Conservation (phyloP, 2,329 filamentous ascomycete genomes). For the Diaporthe sp. region DNA sequence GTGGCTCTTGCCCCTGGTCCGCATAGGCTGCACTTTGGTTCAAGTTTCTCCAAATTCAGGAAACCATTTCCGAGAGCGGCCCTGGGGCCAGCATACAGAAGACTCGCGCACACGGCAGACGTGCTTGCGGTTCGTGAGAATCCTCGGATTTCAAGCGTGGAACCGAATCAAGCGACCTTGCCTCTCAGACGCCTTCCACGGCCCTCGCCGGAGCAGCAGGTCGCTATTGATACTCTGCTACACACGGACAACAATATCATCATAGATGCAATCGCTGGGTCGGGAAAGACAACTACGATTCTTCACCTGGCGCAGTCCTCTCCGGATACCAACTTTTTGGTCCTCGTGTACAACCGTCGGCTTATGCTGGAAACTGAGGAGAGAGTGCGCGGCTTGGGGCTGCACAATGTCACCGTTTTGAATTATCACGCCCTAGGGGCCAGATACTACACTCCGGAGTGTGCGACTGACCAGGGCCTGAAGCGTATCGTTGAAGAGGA, state of each 20-base stretch:
- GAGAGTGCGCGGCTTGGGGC: constrained; percentile 27
- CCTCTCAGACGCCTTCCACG: constrained; percentile 10
- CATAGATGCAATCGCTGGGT: constrained; percentile 38
- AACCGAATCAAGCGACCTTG: background rate
- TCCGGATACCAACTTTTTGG: constrained; percentile 26
- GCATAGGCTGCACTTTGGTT: background rate
- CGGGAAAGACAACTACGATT: constrained; percentile 40
- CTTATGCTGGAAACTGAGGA: constrained; percentile 39
- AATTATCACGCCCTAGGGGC: constrained; percentile 38
- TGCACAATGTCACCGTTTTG: constrained; percentile 36
- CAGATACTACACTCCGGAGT: constrained; percentile 37
- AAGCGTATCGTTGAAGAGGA: constrained; percentile 40
- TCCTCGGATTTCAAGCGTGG: no score
- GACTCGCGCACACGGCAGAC: background rate
- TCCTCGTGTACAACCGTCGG: constrained; percentile 39
- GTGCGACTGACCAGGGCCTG: constrained; percentile 38
- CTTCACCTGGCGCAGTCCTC: constrained; percentile 36
- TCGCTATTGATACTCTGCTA: constrained; percentile 34
- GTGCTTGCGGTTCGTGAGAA: background rate
- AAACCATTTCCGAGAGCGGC: background rate
- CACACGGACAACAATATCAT: constrained; percentile 35
- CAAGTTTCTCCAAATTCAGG: background rate
- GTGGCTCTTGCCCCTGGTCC: background rate
- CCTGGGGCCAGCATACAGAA: background rate
- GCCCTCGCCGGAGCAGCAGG: constrained; percentile 37